phyloP scores from a whole-genome alignment of 2,329 filamentous ascomycete genomes.

The Penicillium sp. region DNA sequence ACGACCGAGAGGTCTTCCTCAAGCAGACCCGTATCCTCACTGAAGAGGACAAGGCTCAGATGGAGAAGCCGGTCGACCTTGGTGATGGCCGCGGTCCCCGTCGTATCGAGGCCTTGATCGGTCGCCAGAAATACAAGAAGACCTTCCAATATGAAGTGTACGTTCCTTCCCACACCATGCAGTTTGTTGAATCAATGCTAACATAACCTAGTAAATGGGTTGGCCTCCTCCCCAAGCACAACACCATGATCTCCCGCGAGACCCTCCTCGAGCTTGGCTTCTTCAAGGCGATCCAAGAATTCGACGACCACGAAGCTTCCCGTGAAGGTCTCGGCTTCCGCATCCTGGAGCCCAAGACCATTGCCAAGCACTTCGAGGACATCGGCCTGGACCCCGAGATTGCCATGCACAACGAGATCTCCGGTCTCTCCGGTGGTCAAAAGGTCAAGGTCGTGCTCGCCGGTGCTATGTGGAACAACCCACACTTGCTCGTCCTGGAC shows the following conservation, averaged over 20 bases:
- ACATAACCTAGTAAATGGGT: slow-evolving; percentile 74
- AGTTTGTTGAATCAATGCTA: slow-evolving; percentile 8
- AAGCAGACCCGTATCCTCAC: slow-evolving; percentile 95
- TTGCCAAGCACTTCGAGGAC: slow-evolving; percentile 98
- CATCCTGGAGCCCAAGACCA: slow-evolving; percentile 87
- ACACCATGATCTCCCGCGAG: slow-evolving; percentile 90
- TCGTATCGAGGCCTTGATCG: slow-evolving; percentile 86
- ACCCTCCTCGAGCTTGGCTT: slow-evolving; percentile 86
- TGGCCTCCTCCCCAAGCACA: slow-evolving; percentile 85
- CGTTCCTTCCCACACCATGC: slow-evolving; percentile 37
- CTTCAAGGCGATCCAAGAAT: slow-evolving; percentile 93
- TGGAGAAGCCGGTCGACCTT: slow-evolving; percentile 87
- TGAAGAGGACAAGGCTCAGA: slow-evolving; percentile 81
- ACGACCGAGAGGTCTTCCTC: slow-evolving; percentile 95
- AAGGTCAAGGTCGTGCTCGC: slow-evolving; percentile 99
- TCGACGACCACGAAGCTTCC: slow-evolving; percentile 98
- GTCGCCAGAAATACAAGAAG: slow-evolving; percentile 99
- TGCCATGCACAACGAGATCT: slow-evolving; percentile 98
- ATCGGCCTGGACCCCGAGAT: slow-evolving; percentile 96
- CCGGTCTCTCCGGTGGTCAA: slow-evolving; percentile 91
- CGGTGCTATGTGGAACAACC: slow-evolving; percentile 98
- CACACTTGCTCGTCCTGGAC: slow-evolving; percentile 94
- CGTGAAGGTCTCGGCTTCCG: slow-evolving; percentile 97
- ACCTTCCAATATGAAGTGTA: slow-evolving; percentile 96
- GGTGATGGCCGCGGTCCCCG: slow-evolving; percentile 78